Evolutionary conservation across 2,329 filamentous ascomycete species (phyloP).

Genomic region (Blastomyces gilchristii): DNA sequence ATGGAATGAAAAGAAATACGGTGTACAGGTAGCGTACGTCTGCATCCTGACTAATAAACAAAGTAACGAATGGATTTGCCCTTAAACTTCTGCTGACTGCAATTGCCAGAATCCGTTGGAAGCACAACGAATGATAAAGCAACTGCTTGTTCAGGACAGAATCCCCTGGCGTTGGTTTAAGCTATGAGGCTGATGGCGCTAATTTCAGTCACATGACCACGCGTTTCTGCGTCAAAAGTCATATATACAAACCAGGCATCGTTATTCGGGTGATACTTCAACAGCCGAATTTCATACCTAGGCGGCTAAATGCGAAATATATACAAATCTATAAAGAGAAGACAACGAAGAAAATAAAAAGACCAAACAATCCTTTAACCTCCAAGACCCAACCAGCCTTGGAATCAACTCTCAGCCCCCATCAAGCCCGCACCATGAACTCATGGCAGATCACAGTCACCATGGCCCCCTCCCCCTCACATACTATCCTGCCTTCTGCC

Average conservation of each 20-base stretch:
- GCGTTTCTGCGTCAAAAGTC: neutral
- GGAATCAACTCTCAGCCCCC: neutral
- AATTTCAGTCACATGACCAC: neutral
- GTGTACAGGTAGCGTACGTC: neutral
- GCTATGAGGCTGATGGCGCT: neutral
- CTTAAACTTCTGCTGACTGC: neutral
- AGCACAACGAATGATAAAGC: neutral
- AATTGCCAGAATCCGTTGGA: neutral
- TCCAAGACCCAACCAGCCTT: neutral
- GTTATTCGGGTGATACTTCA: neutral
- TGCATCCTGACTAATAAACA: neutral
- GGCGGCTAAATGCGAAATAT: neutral
- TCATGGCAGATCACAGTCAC: slow-evolving; percentile 7
- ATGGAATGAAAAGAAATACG: neutral
- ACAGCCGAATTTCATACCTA: neutral
- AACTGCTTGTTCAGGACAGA: neutral
- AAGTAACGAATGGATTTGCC: neutral
- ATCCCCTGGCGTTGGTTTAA: neutral
- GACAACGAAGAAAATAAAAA: neutral
- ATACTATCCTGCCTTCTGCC: slow-evolving; percentile 52
- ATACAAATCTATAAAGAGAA: neutral
- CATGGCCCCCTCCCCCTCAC: slow-evolving; percentile 14
- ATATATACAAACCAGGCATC: neutral
- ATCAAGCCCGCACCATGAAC: slow-evolving; percentile 7
- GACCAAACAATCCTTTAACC: neutral